These are phyloP conservation scores for Ochromonadaceae sp. DNA, from an alignment of 352 stramenopile genomes.

Conservation along the genomic window DNA sequence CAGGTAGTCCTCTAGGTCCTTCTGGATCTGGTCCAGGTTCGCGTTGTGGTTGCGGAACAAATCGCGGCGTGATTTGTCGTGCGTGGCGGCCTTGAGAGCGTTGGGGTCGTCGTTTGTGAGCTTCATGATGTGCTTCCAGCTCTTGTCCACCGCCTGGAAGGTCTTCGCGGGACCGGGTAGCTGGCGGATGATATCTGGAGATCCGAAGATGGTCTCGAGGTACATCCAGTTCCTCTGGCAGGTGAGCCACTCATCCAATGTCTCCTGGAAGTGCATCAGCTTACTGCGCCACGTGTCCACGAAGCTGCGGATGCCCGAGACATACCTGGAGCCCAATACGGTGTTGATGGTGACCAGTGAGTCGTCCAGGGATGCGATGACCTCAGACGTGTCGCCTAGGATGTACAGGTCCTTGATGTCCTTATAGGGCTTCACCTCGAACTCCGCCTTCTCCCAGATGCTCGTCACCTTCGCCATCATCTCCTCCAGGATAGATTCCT, in stretches of 20 bases:
- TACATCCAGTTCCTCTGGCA: slow-evolving; percentile 85
- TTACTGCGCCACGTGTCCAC: slow-evolving; percentile 61
- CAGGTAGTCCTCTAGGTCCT: slow-evolving; percentile 44
- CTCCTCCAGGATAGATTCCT: slow-evolving; percentile 71
- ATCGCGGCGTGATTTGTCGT: slow-evolving; percentile 20
- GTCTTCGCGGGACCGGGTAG: slow-evolving; percentile 67
- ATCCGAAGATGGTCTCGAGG: slow-evolving; percentile 77
- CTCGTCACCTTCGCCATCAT: slow-evolving; percentile 78
- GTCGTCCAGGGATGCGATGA: slow-evolving; percentile 70
- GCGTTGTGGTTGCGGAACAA: slow-evolving; percentile 38
- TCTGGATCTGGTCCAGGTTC: slow-evolving; percentile 44
- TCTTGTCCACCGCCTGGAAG: slow-evolving; percentile 68
- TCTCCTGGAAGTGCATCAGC: slow-evolving; percentile 37
- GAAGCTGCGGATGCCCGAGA: slow-evolving; percentile 65
- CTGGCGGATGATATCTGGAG: slow-evolving; percentile 71
- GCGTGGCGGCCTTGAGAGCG: slow-evolving; percentile 52
- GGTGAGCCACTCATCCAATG: slow-evolving; percentile 78
- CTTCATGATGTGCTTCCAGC: slow-evolving; percentile 75
- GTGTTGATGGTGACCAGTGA: slow-evolving; percentile 79
- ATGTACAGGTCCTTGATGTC: slow-evolving; percentile 80
- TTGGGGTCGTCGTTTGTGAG: slow-evolving; percentile 60
- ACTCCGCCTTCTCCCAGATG: slow-evolving; percentile 66
- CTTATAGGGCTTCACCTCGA: slow-evolving; percentile 78
- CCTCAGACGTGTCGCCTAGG: slow-evolving; percentile 68
- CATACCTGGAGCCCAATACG: slow-evolving; percentile 71